These are phyloP conservation scores for Exidia glandulosa DNA, from an alignment of 768 basidiomycete genomes.

Conservation along the genomic window DNA sequence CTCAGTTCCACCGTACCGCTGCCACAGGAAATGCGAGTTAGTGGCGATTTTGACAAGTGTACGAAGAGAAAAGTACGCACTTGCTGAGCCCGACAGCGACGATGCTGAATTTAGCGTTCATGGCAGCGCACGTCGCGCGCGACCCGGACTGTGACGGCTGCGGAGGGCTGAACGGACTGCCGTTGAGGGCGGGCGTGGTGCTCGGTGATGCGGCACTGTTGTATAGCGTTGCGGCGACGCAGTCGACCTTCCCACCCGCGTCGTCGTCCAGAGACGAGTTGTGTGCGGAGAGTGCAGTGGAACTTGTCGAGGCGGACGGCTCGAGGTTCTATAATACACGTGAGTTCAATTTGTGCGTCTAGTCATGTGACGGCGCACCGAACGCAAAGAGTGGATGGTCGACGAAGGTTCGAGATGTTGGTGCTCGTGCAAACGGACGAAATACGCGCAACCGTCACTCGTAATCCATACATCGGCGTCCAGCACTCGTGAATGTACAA, in stretches of 20 bases:
- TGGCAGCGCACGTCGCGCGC: slow-evolving; percentile 32
- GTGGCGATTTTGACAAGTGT: too few species aligned
- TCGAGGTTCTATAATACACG: too few species aligned
- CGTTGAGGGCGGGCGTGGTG: background rate
- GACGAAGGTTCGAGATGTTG: background rate
- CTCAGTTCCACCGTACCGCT: slow-evolving; percentile 62
- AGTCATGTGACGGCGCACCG: too few species aligned
- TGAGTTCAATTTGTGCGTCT: too few species aligned
- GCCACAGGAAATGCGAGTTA: too few species aligned
- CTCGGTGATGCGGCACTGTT: background rate
- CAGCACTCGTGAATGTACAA: slow-evolving; percentile 45
- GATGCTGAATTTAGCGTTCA: slow-evolving; percentile 74
- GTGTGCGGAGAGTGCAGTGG: too few species aligned
- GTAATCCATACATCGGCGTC: slow-evolving; percentile 76
- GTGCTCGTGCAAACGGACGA: slow-evolving; percentile 50
- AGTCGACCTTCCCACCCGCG: background rate
- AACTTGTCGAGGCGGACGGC: too few species aligned
- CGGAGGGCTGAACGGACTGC: background rate
- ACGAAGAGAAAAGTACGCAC: slow-evolving; percentile 25
- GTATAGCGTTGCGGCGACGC: background rate
- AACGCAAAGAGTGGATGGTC: too few species aligned
- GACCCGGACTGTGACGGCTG: background rate
- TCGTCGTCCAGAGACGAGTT: background rate
- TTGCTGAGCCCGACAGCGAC: slow-evolving; percentile 68
- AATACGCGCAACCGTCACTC: slow-evolving; percentile 73